Percentiles rank a stretch among this genome's conserved stretches.
Conservation (phyloP, 2,329 filamentous ascomycete species). For the Talaromyces atroroseus region DNA sequence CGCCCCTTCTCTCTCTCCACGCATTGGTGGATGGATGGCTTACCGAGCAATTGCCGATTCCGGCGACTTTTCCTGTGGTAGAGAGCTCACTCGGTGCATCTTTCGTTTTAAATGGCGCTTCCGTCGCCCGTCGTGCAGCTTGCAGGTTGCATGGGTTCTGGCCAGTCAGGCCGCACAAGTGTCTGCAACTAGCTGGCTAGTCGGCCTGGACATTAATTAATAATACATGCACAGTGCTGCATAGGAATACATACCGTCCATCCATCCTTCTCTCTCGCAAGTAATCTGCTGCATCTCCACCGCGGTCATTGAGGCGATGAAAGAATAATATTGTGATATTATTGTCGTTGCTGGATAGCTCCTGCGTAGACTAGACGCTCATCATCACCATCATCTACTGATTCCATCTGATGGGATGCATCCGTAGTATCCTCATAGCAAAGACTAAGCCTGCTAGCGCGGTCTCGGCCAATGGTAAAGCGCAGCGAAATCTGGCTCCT, state of each 20-base stretch:
- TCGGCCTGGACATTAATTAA: not conserved
- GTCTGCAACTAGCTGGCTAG: not conserved
- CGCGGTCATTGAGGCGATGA: not conserved
- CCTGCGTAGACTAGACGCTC: no score
- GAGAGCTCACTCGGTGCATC: not conserved
- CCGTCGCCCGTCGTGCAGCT: slow-evolving; percentile 13
- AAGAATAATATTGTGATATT: not conserved
- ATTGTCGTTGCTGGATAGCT: not conserved
- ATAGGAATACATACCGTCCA: not conserved
- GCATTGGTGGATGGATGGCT: not conserved
- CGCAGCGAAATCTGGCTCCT: not conserved
- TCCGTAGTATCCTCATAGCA: not conserved
- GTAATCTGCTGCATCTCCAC: not conserved
- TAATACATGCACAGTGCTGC: not conserved
- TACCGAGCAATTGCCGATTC: not conserved
- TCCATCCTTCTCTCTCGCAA: not conserved
- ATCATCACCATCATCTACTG: no score
- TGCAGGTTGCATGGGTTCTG: not conserved
- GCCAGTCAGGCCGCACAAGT: not conserved
- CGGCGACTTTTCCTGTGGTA: not conserved
- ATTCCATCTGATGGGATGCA: no score
- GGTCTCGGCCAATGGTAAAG: not conserved
- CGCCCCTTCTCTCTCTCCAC: not conserved
- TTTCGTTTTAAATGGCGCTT: not conserved
- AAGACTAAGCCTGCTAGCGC: not conserved